These are phyloP conservation scores for Alternaria sp. DNA, from an alignment of 2,329 filamentous ascomycete genomes.

Conservation along the genomic window DNA sequence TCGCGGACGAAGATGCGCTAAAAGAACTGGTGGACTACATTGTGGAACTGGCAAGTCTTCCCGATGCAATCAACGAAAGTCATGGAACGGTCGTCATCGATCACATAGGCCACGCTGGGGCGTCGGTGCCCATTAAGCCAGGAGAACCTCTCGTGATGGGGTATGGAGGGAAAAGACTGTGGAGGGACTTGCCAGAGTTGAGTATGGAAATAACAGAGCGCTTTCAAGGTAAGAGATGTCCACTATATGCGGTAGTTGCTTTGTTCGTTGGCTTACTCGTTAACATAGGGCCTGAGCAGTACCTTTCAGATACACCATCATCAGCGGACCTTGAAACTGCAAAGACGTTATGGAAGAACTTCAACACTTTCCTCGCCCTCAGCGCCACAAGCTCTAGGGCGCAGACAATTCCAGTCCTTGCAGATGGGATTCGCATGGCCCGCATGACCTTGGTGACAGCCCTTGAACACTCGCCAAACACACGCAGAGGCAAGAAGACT, in stretches of 20 bases:
- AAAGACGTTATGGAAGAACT: background rate
- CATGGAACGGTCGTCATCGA: background rate
- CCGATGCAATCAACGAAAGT: background rate
- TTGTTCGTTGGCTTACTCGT: background rate
- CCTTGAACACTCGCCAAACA: background rate
- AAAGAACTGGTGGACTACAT: background rate
- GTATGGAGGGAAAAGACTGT: background rate
- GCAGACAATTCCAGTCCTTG: background rate
- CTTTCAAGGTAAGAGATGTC: background rate
- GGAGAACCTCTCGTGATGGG: background rate
- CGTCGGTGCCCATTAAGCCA: background rate
- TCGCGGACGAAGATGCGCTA: background rate
- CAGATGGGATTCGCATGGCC: background rate
- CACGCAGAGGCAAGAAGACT: background rate
- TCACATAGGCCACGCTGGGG: background rate
- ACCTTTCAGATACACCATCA: background rate
- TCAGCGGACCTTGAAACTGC: background rate
- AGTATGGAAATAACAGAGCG: background rate
- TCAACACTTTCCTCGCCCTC: background rate
- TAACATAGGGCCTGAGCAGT: background rate
- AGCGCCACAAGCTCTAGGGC: background rate
- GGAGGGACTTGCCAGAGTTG: background rate
- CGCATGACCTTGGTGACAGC: background rate
- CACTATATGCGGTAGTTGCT: background rate
- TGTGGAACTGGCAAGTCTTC: background rate